Base-by-base conservation (phyloP, 2,329 filamentous ascomycete species). In the Aspergillus thermomutatus region DNA sequence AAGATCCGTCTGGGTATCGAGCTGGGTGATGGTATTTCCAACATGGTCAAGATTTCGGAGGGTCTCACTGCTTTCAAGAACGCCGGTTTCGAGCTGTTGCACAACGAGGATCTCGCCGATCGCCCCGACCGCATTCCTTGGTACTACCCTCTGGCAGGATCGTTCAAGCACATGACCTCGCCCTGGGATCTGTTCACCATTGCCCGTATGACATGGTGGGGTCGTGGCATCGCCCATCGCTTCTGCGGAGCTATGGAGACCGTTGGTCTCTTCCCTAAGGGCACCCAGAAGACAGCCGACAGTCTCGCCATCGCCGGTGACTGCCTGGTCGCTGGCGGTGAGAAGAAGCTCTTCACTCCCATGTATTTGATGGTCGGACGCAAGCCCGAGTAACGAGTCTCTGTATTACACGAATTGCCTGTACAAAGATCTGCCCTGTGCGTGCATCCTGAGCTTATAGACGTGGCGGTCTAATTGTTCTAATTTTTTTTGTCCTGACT, bases 341-440 rank as follows among this genome's bases (percentile, higher is more conserved):
- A 86, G 74, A 83, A 92, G 79, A 90, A 96, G 75, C 83, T 97
- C n/a, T 97, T 97, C 79, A 97, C 93, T 1, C 93, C 93, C 55
- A 97, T 97, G 93, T 97, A 96, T 79, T 81, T 97, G 71, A 97
- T 97, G 91, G 85, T 97, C 58, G 93, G 86, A 59, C 87, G 90
- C 77, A 97, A 97, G 83, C 91, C 93, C 45, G 70, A 76, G 70
- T 75, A 72, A 70, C 43, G 43, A 46, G 21, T 46, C 11, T 3
- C 43, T 46, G 19, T 14, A 40, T 59, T 31, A 14, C 25, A 49
- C 10, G 37, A 52, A 55, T 53, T 43, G 41, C 40, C 50, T 49
- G 52, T 59, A 62, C 51, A 62, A 58, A 61, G 47, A 40, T 50
- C 27, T 49, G 34, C 34, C 51, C 52, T 54, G 27, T 52, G 26